Evolutionary conservation across 768 basidiomycete genomes (phyloP), one percentile per base, ranked within the genome.

Genomic region (Pisolithus microcarpus): DNA sequence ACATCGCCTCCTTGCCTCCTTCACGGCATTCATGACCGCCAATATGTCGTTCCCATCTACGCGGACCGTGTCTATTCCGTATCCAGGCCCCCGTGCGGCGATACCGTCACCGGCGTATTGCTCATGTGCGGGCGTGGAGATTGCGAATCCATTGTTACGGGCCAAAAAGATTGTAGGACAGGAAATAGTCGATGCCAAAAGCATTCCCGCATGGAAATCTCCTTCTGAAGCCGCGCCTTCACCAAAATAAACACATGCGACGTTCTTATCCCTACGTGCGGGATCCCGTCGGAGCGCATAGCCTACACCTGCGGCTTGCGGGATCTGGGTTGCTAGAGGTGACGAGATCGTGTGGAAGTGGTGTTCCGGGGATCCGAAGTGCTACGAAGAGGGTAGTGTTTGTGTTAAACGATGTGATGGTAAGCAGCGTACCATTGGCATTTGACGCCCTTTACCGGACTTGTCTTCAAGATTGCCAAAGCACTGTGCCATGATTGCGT

Each of bases 291-390:
- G 84, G 50, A 97, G 74, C 1, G 94, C 91, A 61, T 89, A 95
- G 0, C 80, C 93, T 6, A 95, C 91, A 15, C 93, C 94, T 0
- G 93, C 92, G 21, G 91, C 94, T 67, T 94, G 91, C 7, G 91
- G 92, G 58, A 96, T 90, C 68, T 97, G 93, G 1, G 94, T 97
- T 9, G 87, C 91, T 24, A 97, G 75, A 1, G 93, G 88, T 6
- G 90, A 93, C 3, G 94, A 96, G 53, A 96, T 96, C 18, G 89
- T 91, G 68, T 93, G 89, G 65, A 94, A 95, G 65, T 95, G 93
- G 52, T 87, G 80, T 51, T 81, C 70, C 1, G 78, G 76, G 5
- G 91, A 91, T 13, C 91, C 89, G 65, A 92, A 91, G 62, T 97
- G 93, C 80, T 91, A 26, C 21, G 37, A 53, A 34, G 28, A 5